phyloP scores from a whole-genome alignment of 768 basidiomycete genomes.

The Panaeolus cyanescens region DNA sequence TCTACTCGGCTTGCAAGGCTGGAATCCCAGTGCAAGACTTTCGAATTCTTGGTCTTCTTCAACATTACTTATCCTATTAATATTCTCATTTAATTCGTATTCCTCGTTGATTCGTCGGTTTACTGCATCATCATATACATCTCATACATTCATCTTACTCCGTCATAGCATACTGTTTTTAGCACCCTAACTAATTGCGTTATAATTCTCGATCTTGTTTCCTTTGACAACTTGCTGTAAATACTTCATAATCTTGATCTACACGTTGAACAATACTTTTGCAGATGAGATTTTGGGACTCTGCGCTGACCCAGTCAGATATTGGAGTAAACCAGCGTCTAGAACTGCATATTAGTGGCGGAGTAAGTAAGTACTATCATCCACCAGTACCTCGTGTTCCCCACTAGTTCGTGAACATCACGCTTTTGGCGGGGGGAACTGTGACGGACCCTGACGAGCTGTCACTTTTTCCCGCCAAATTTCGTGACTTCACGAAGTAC shows the following conservation, averaged over 20 bases:
- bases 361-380: too few species aligned
- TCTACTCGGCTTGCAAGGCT: background rate
- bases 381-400: too few species aligned
- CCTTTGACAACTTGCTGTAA: background rate
- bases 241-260: background rate
- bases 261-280: too few species aligned
- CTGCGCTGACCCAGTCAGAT: too few species aligned
- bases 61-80: background rate
- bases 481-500: too few species aligned
- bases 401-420: too few species aligned
- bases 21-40: background rate
- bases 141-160: background rate
- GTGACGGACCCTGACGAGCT: too few species aligned
- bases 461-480: too few species aligned
- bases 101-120: conserved; percentile 1
- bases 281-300: too few species aligned
- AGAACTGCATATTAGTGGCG: too few species aligned
- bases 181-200: background rate
- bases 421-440: too few species aligned
- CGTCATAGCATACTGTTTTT: background rate
- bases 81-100: conserved; percentile 3
- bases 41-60: background rate
- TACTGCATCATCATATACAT: background rate
- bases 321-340: too few species aligned
- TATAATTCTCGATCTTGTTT: background rate